Evolutionary conservation across 257 asterid species (phyloP), one percentile per base, ranked within the genome.

Genomic region (Solanum medicagineum): DNA sequence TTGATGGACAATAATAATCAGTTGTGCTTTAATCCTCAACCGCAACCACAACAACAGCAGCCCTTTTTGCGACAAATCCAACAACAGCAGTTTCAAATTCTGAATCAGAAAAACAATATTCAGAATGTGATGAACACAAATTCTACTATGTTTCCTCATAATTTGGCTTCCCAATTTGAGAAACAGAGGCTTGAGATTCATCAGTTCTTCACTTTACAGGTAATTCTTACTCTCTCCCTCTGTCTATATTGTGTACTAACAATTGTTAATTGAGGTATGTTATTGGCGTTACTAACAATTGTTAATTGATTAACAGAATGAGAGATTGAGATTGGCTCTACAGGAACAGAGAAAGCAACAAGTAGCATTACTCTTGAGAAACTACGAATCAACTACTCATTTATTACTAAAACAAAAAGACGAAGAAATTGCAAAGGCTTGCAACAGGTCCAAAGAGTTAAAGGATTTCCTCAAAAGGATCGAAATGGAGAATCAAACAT

Each of bases 281-380:
- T 29, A 29, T 29, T 29, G 32, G 0, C 2, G 3, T 29, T 55
- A 2, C 62, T 55, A 32, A 80, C 66, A 29, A 7, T 62, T 19
- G 13, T 22, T 29, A 29, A 10, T 10, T 56, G 81, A 26, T 56
- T 3, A 84, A 85, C 93, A 95, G 98, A 92, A 82, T 19, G 99
- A 95, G 87, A 88, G 92, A 55, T 70, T 93, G 87, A 90, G 93
- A 84, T 71, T 86, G 86, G 90, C 89, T 6, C 19, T 95, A 14
- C 92, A 89, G 51, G 97, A 91, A 51, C 94, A 95, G 40, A 84
- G 91, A 53, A 92, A 79, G 81, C 94, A 87, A 24, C 93, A 92
- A 54, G 5, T 75, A 4, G 45, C 88, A 0, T 14, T 85, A 3
- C 15, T 94, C 1, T 19, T 92, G 57, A 92, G 86, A 83, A 90